Conservation (phyloP, 495 filamentous ascomycete species). For the Penicillium angulare region DNA sequence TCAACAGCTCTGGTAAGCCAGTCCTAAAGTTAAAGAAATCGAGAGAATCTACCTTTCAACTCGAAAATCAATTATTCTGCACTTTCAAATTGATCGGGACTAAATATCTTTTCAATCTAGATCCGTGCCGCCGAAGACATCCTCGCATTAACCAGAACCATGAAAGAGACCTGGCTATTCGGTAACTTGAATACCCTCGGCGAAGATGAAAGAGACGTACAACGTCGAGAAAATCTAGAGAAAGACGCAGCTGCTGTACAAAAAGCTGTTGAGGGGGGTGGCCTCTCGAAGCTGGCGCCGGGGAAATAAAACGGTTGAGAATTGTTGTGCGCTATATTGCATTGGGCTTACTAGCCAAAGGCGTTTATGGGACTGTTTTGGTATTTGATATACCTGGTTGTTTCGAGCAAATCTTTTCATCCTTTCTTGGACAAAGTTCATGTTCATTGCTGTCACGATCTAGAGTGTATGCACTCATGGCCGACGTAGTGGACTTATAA, state of each 20-base stretch:
- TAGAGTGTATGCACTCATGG: too few relatives aligned
- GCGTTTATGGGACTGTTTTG: neutral
- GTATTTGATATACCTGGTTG: too few relatives aligned
- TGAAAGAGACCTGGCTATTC: conserved; percentile 77
- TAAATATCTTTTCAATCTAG: too few relatives aligned
- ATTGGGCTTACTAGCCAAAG: neutral
- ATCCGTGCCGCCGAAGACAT: conserved; percentile 66
- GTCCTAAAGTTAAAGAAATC: neutral
- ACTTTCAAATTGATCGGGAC: too few relatives aligned
- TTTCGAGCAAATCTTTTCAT: too few relatives aligned
- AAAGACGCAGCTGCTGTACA: conserved; percentile 46
- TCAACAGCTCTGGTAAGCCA: conserved; percentile 58
- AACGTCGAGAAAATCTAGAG: conserved; percentile 48
- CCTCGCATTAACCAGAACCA: conserved; percentile 56
- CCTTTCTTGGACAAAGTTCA: neutral
- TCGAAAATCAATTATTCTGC: too few relatives aligned
- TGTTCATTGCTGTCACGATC: too few relatives aligned
- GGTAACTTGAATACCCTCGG: conserved; percentile 66
- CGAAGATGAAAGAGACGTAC: conserved; percentile 41
- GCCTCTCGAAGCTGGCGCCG: conserved; percentile 26
- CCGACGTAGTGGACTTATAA: too few relatives aligned
- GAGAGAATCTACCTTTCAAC: too few relatives aligned
- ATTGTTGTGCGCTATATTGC: neutral
- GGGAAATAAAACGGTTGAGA: neutral
- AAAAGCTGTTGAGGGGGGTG: conserved; percentile 46